Evolutionary conservation across 176 grass and related monocot genomes (phyloP).

Genomic region (Oryza longistaminata): DNA sequence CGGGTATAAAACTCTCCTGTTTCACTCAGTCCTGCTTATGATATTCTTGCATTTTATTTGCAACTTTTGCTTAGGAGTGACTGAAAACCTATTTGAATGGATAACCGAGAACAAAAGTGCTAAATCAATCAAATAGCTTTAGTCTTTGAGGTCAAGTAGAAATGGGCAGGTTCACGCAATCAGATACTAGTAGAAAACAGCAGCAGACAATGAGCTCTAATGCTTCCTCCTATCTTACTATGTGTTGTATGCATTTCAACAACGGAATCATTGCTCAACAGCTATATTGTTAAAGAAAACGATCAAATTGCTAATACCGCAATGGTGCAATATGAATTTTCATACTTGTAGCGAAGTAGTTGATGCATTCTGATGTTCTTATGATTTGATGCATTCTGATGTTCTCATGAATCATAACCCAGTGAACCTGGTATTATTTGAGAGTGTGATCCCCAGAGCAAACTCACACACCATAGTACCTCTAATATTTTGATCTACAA

Average conservation of each 20-base stretch:
- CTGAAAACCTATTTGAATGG: constrained; percentile 1
- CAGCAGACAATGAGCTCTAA: neutral
- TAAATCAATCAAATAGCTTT: constrained; percentile 15
- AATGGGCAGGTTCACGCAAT: neutral
- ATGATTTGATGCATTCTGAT: neutral
- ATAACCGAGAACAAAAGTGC: neutral
- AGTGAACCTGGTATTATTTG: neutral
- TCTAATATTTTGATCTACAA: neutral
- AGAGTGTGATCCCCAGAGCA: neutral
- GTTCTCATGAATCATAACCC: neutral
- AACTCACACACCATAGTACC: neutral
- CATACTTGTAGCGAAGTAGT: neutral
- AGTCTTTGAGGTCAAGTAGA: constrained; percentile 21
- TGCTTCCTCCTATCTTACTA: neutral
- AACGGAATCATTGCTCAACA: neutral
- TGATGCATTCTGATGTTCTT: neutral
- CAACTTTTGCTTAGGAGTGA: neutral
- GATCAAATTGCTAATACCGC: neutral
- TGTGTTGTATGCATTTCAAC: neutral
- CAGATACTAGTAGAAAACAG: neutral
- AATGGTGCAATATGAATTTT: neutral
- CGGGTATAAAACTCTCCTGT: constrained; percentile 45
- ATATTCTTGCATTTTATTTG: constrained; percentile 12
- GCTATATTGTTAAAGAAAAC: neutral
- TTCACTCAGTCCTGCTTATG: neutral